phyloP scores from a whole-genome alignment of 331 rosid genomes.

The Quercus phellos region DNA sequence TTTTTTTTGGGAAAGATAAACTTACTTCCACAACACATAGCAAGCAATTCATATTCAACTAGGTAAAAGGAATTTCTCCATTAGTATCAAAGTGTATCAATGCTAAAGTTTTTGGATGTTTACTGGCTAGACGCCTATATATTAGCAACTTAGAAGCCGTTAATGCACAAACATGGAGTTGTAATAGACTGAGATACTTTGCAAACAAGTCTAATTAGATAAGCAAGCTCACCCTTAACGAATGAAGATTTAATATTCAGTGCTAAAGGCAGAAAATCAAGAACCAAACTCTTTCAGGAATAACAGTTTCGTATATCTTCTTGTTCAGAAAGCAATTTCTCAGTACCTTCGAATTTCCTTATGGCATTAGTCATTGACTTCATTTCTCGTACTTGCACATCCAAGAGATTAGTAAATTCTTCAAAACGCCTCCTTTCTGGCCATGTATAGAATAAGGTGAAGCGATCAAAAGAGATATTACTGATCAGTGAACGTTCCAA shows the following conservation, averaged over 20 bases:
- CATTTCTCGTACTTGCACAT: slow-evolving; percentile 85
- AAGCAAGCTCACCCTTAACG: not conserved
- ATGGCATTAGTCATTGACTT: slow-evolving; percentile 79
- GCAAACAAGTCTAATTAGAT: not conserved
- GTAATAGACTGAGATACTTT: not conserved
- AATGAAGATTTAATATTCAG: not conserved
- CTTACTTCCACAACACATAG: too few relatives aligned
- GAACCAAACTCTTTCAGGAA: slow-evolving; percentile 11
- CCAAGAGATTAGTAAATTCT: slow-evolving; percentile 64
- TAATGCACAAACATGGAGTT: too few relatives aligned
- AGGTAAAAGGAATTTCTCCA: too few relatives aligned
- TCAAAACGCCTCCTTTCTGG: slow-evolving; percentile 61
- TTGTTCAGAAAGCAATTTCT: slow-evolving; percentile 6
- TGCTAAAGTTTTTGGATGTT: not conserved
- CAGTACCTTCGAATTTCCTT: slow-evolving; percentile 75
- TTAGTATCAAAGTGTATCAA: not conserved
- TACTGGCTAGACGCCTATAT: not conserved
- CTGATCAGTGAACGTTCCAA: slow-evolving; percentile 1
- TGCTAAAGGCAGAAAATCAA: not conserved
- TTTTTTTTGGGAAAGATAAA: too few relatives aligned
- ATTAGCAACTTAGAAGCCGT: not conserved
- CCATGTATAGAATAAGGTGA: slow-evolving; percentile 27
- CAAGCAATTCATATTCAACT: too few relatives aligned
- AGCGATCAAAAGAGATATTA: slow-evolving; percentile 19
- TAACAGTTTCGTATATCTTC: slow-evolving; percentile 1